Base-by-base conservation (phyloP, 495 filamentous ascomycete genomes). In the Neurospora sp. region DNA sequence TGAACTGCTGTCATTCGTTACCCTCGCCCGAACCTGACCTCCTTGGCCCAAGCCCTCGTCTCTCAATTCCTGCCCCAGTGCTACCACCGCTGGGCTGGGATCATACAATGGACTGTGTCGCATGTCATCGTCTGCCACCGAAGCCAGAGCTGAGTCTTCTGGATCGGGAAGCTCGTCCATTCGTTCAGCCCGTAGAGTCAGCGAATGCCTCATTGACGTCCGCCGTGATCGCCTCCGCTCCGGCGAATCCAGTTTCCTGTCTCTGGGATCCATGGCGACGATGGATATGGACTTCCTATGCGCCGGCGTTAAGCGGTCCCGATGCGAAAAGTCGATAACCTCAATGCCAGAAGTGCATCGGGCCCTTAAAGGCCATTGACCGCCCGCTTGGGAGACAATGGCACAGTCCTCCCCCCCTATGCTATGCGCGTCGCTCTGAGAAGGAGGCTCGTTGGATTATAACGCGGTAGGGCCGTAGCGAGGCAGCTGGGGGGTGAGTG, bases 141-240 rank as follows among this genome's bases (percentile, higher is more conserved):
- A 14, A 35, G 53, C 53, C 53, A 61, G 53, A 61, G 27, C 53
- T 7, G 53, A 4, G 53, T 65, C 27, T 16, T 65, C 27, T 35
- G 53, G 12, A 35, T 35, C 14, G 3, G 12, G 31, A 65, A 65
- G 16, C 14, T 65, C 53, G 53, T 65, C 53, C 27, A 65, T 35
- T 37, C 53, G 12, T 65, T 65, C 53, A 65, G 53, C 3, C 27
- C 27, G 53, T 65, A 65, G 53, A 37, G 53, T 79, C 35, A 77
- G 70, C 31, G 83, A 83, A 6, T 75, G 73, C 74, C 82, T 81
- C 16, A 70, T 75, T 53, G 83, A 83, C 35, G 78, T 71, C 71
- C 79, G 77, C 74, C 83, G 76, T 65, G 53, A 35, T 37, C 53
- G 53, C 53, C 53, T 65, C 27, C 53, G 27, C 53, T 65, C 53